Percentiles rank a stretch among this genome's conserved stretches.
Conservation (phyloP, 148 eudicot species). For the Selenicereus undatus region DNA sequence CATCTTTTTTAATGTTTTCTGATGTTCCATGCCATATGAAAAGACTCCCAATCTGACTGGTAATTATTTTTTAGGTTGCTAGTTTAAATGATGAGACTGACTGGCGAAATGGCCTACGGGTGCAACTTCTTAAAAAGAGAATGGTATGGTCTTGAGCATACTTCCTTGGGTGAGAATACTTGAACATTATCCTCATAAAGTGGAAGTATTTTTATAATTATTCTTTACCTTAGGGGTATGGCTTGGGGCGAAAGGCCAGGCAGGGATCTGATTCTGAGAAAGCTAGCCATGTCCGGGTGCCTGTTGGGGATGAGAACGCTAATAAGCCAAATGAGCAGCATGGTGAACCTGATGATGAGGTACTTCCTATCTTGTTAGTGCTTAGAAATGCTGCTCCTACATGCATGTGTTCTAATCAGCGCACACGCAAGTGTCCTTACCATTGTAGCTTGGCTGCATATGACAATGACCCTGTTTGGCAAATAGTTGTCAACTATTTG, state of each 20-base stretch:
- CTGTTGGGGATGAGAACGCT: constrained; percentile 21
- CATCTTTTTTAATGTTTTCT: neutral
- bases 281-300: constrained; percentile 37
- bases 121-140: constrained; percentile 68
- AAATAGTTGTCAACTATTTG: too few species aligned
- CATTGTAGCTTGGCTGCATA: too few species aligned
- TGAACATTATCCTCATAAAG: neutral
- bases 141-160: constrained; percentile 31
- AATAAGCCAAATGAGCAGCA: constrained; percentile 17
- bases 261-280: constrained; percentile 56
- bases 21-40: neutral
- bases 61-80: constrained; percentile 46
- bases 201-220: neutral
- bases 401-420: too few species aligned
- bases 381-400: neutral
- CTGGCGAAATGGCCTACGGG: constrained; percentile 92
- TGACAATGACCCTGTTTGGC: too few species aligned
- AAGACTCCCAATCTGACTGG: neutral
- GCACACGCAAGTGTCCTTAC: too few species aligned
- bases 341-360: constrained; percentile 41
- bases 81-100: constrained; percentile 74
- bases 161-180: neutral
- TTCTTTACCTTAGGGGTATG: constrained; percentile 19
- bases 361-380: constrained; percentile 16
- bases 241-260: constrained; percentile 34